Evolutionary conservation across 2,329 filamentous ascomycete species (phyloP), one percentile per base, ranked within the genome.

Genomic region (Botryotinia narcissicola): DNA sequence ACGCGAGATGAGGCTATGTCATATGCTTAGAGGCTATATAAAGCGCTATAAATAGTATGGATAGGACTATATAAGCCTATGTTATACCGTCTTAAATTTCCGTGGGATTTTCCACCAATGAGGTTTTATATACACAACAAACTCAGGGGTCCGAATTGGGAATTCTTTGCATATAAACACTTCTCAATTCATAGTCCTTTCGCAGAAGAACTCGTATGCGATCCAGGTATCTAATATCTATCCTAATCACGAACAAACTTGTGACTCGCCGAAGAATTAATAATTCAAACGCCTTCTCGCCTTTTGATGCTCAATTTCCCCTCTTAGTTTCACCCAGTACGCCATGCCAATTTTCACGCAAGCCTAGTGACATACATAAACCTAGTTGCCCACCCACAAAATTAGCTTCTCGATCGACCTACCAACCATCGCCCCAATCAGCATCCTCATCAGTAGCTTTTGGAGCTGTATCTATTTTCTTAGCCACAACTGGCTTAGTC

Each of bases 401-500:
- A 46, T 46, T 29, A 44, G 20, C 35, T 57, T n/a, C 14, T n/a
- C 35, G 16, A 60, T 20, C 10, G 25, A 18, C 25, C 32, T 78
- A 90, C 90, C 90, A 92, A 12, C 88, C 89, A 75, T 91, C 89
- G 8, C 88, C 90, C 90, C 90, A 92, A 1, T 86, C 88, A 78
- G 90, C 89, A 73, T 86, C 85, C 37, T 87, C 87, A 1, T 84
- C 88, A 5, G 83, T 81, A 64, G 86, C 84, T 80, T 91, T 91
- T 0, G 91, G 91, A 78, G 89, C 90, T 78, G 88, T 87, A 78
- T 93, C 88, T 75, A 93, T 89, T 82, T 91, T 92, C 83, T 93
- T 94, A 0, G 87, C 81, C 16, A 70, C 46, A 4, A 57, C 10
- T 4, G 72, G 66, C 57, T 73, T 73, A 10, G 78, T 72, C 6